phyloP scores from a whole-genome alignment of 2,329 filamentous ascomycete species.

The Pseudocercospora fijiensis region DNA sequence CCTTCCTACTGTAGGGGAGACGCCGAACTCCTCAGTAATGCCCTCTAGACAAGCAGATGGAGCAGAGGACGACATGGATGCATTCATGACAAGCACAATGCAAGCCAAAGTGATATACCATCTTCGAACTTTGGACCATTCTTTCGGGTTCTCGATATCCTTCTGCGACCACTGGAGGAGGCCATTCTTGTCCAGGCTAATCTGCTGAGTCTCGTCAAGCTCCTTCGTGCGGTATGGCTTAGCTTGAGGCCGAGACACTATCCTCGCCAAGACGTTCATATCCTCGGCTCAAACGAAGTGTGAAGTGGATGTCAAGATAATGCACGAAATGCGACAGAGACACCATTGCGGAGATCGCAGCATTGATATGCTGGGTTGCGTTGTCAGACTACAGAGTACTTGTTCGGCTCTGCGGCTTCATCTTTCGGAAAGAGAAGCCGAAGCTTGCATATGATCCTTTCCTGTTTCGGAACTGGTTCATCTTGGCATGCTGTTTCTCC shows the following conservation, averaged over 20 bases:
- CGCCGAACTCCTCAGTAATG: conserved; percentile 48
- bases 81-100: conserved; percentile 54
- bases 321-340: not conserved
- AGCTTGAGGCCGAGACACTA: conserved; percentile 1
- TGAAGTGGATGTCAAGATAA: not conserved
- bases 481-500: too few species aligned
- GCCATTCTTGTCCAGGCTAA: conserved; percentile 3
- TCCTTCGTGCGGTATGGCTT: conserved; percentile 3
- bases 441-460: not conserved
- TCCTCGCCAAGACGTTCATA: not conserved
- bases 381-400: not conserved
- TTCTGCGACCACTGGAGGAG: conserved; percentile 48
- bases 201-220: not conserved
- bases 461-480: not conserved
- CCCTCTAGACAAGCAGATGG: conserved; percentile 43
- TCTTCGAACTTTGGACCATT: conserved; percentile 44
- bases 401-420: not conserved
- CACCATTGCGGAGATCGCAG: not conserved
- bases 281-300: not conserved
- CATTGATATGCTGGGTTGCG: not conserved
- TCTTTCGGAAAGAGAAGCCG: not conserved
- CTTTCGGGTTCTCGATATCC: conserved; percentile 52
- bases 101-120: conserved; percentile 45
- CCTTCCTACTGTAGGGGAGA: conserved; percentile 47
- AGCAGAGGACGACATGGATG: conserved; percentile 54